phyloP scores from a whole-genome alignment of 2,329 filamentous ascomycete genomes.

The Penicillium palitans region DNA sequence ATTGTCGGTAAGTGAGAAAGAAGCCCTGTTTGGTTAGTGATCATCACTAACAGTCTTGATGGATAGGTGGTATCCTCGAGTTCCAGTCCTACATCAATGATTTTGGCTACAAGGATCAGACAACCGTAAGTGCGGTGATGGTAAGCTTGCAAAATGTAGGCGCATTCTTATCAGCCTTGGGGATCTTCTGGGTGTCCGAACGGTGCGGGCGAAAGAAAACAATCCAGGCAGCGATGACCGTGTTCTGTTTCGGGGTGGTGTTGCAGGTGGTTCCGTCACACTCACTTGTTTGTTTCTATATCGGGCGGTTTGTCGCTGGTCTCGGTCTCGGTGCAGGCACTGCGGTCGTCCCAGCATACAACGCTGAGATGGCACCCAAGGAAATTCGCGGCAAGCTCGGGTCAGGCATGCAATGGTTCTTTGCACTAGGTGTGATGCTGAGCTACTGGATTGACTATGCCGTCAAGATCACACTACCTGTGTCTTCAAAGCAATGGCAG shows the following conservation, averaged over 20 bases:
- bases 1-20: slow-evolving; percentile 29
- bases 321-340: slow-evolving; percentile 50
- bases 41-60: not conserved
- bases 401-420: slow-evolving; percentile 39
- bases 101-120: slow-evolving; percentile 46
- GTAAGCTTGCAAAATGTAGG: slow-evolving; percentile 54
- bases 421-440: slow-evolving; percentile 40
- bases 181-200: slow-evolving; percentile 50
- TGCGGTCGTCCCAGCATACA: slow-evolving; percentile 44
- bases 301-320: slow-evolving; percentile 49
- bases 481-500: slow-evolving; percentile 52
- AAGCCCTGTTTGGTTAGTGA: too few relatives aligned
- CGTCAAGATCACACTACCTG: slow-evolving; percentile 42
- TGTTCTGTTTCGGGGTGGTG: slow-evolving; percentile 42
- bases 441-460: slow-evolving; percentile 53
- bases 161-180: slow-evolving; percentile 54
- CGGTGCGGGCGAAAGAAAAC: slow-evolving; percentile 48
- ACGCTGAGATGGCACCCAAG: slow-evolving; percentile 46
- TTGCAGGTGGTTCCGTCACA: slow-evolving; percentile 52
- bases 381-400: slow-evolving; percentile 44
- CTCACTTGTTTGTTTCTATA: slow-evolving; percentile 48
- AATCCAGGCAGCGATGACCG: slow-evolving; percentile 46
- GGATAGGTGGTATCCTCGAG: slow-evolving; percentile 46
- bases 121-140: slow-evolving; percentile 48
- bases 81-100: slow-evolving; percentile 45